phyloP scores from a whole-genome alignment of 2,329 filamentous ascomycete genomes.

The Westerdykella ornata region DNA sequence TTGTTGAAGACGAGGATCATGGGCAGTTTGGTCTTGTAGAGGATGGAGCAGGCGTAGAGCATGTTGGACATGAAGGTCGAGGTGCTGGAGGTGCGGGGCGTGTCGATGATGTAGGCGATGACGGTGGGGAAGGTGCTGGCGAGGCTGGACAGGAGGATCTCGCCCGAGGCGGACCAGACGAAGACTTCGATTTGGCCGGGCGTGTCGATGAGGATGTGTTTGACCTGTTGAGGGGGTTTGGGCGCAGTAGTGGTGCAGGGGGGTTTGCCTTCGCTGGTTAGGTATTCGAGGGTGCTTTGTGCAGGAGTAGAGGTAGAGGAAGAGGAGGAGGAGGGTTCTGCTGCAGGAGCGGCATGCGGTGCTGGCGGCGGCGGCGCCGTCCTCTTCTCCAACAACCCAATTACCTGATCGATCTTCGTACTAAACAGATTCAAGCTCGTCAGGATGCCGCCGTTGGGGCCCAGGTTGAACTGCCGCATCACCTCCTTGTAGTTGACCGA shows the following conservation, averaged over 20 bases:
- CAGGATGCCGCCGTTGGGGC: constrained; percentile 92
- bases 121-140: constrained; percentile 94
- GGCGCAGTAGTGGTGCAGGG: constrained; percentile 4
- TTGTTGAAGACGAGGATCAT: constrained; percentile 99
- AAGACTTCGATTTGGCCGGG: constrained; percentile 98
- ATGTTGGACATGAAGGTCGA: constrained; percentile 99
- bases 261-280: constrained; percentile 27
- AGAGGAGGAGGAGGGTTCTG: constrained; percentile 10
- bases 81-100: constrained; percentile 83
- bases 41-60: constrained; percentile 96
- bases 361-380: constrained; percentile 57
- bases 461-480: constrained; percentile 98
- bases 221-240: constrained; percentile 53
- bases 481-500: constrained; percentile 99
- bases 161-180: constrained; percentile 93
- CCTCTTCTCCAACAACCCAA: constrained; percentile 83
- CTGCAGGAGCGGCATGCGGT: too few species aligned
- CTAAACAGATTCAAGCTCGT: constrained; percentile 94
- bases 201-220: constrained; percentile 88
- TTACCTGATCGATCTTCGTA: constrained; percentile 95
- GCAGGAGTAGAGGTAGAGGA: constrained; percentile 16
- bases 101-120: constrained; percentile 96
- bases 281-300: constrained; percentile 31
- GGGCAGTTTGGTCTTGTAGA: constrained; percentile 96
- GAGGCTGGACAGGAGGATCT: constrained; percentile 85